Evolutionary conservation across 306 rosid genomes (phyloP).

Genomic region (Sechiopsis laciniata): DNA sequence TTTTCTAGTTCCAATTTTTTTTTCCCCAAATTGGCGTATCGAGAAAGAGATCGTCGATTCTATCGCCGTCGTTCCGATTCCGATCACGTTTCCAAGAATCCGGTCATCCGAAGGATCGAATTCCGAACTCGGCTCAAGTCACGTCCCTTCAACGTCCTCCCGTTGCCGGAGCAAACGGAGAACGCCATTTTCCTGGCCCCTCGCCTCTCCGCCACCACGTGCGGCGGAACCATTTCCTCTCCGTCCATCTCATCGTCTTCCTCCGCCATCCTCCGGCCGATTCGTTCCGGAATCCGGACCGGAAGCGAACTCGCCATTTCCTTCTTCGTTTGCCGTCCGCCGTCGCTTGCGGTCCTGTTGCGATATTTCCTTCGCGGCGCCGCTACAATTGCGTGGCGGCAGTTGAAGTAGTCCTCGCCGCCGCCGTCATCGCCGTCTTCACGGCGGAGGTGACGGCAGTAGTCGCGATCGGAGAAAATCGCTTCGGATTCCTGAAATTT

Average conservation of each 20-base stretch:
- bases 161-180: conserved; percentile 70
- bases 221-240: conserved; percentile 70
- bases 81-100: conserved; percentile 57
- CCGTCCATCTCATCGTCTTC: conserved; percentile 29
- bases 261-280: not conserved
- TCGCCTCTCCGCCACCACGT: conserved; percentile 49
- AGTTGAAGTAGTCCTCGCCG: not conserved
- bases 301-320: conserved; percentile 42
- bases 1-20: not conserved
- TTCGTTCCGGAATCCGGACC: conserved; percentile 41
- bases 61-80: not conserved
- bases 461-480: conserved; percentile 44
- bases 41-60: not conserved
- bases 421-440: not conserved
- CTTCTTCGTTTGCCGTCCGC: not conserved
- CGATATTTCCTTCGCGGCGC: not conserved
- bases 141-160: conserved; percentile 80
- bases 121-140: conserved; percentile 83
- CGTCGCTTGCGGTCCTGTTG: not conserved
- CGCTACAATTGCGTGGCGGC: conserved; percentile 15
- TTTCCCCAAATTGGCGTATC: not conserved
- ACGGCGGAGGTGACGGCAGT: not conserved
- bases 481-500: conserved; percentile 72
- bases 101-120: conserved; percentile 79
- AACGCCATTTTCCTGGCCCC: conserved; percentile 59